These are phyloP conservation scores for Hyphodiscus hymeniophilus DNA, from an alignment of 495 filamentous ascomycete genomes.

Conservation along the genomic window DNA sequence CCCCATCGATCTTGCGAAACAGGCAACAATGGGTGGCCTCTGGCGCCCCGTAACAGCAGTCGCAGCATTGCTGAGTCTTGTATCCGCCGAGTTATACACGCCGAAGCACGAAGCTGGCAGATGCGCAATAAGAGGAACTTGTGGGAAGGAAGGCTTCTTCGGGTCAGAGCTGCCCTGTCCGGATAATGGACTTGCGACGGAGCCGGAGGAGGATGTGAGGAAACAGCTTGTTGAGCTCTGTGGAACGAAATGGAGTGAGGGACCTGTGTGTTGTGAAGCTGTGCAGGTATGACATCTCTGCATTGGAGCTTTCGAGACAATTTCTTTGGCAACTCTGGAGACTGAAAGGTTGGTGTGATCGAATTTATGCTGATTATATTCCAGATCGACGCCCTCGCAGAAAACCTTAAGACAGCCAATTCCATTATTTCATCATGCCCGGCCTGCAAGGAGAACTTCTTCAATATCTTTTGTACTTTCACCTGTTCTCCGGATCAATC, in stretches of 20 bases:
- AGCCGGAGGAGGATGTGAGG: slow-evolving; percentile 59
- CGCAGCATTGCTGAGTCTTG: slow-evolving; percentile 14
- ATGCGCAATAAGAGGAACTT: slow-evolving; percentile 86
- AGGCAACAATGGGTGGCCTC: slow-evolving; percentile 12
- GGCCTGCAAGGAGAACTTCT: slow-evolving; percentile 95
- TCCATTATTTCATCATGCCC: slow-evolving; percentile 86
- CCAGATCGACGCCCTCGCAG: slow-evolving; percentile 67
- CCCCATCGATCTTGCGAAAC: background rate
- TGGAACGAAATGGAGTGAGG: slow-evolving; percentile 73
- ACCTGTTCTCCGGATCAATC: slow-evolving; percentile 97
- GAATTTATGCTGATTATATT: background rate
- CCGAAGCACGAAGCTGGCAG: slow-evolving; percentile 78
- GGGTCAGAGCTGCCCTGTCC: slow-evolving; percentile 81
- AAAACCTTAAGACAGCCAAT: slow-evolving; percentile 79
- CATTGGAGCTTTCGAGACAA: background rate
- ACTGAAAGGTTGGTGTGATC: background rate
- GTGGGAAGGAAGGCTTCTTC: slow-evolving; percentile 82
- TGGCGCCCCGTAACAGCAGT: slow-evolving; percentile 13
- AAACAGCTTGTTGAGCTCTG: slow-evolving; percentile 78
- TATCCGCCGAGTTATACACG: slow-evolving; percentile 27
- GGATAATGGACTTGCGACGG: slow-evolving; percentile 78
- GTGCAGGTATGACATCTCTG: slow-evolving; percentile 54
- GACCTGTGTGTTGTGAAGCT: slow-evolving; percentile 73
- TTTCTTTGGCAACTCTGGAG: no score
- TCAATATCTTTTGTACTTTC: slow-evolving; percentile 94